phyloP scores from a whole-genome alignment of 208 protist genomes.

The Wallacemonas rigidus region DNA sequence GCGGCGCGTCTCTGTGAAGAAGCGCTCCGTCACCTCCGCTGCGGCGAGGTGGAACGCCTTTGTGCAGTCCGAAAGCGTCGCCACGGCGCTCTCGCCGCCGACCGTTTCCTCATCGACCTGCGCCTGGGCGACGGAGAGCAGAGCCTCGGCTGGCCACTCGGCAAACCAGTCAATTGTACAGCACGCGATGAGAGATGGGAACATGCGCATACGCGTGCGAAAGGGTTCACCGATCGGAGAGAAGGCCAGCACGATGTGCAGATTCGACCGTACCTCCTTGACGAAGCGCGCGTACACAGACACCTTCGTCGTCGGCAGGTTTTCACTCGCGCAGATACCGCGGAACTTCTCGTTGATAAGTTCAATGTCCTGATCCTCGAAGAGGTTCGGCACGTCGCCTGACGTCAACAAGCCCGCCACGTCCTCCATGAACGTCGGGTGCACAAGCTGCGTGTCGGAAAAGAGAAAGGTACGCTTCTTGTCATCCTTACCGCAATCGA shows the following conservation, averaged over 20 bases:
- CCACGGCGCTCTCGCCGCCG: conserved; percentile 10
- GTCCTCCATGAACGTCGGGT: conserved; percentile 97
- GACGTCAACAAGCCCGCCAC: conserved; percentile 96
- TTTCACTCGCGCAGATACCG: conserved; percentile 88
- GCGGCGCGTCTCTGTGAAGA: conserved; percentile 91
- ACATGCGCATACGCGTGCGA: conserved; percentile 96
- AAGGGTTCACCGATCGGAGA: conserved; percentile 96
- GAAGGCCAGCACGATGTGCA: conserved; percentile 97
- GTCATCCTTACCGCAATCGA: conserved; percentile 95
- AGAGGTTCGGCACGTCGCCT: conserved; percentile 98
- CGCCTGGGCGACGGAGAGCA: conserved; percentile 91
- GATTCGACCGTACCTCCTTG: conserved; percentile 92
- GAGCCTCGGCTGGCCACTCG: conserved; percentile 95
- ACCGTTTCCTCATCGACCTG: conserved; percentile 48
- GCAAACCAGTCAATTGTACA: conserved; percentile 99
- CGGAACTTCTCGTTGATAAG: conserved; percentile 95
- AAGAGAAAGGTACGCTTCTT: conserved; percentile 97
- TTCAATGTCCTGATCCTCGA: conserved; percentile 95
- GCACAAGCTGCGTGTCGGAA: conserved; percentile 96
- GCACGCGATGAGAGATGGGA: conserved; percentile 97
- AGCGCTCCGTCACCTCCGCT: conserved; percentile 81
- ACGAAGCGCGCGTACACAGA: conserved; percentile 96
- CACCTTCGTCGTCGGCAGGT: conserved; percentile 94
- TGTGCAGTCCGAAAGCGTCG: conserved; percentile 83
- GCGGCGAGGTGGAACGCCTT: conserved; percentile 93